Percentiles rank a stretch among this genome's conserved stretches.
Conservation (phyloP, 108 stramenopile species). For the Nannochloropsis gaditana region DNA sequence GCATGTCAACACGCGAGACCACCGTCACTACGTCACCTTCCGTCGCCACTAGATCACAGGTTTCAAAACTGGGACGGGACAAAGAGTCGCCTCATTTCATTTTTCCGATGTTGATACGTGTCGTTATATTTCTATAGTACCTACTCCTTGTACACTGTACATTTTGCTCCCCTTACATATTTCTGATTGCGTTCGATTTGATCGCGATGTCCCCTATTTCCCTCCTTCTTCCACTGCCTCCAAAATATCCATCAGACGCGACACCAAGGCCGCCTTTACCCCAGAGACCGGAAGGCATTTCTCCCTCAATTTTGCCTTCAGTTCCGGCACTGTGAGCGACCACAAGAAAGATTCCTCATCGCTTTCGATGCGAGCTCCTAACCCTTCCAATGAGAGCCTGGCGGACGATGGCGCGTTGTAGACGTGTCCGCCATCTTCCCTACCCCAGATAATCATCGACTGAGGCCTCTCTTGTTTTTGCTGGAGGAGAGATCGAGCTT, state of each 20-base stretch:
- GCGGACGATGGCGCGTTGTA: not conserved
- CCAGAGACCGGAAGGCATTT: not conserved
- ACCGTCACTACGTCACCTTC: too few species aligned
- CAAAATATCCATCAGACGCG: not conserved
- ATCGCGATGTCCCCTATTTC: not conserved
- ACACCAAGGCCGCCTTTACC: not conserved
- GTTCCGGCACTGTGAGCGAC: not conserved
- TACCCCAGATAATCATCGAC: not conserved
- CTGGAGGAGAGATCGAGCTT: not conserved
- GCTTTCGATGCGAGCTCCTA: not conserved
- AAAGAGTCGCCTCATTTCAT: not conserved
- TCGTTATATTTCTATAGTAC: not conserved
- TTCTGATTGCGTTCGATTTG: not conserved
- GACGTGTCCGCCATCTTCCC: not conserved
- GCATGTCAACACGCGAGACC: too few species aligned
- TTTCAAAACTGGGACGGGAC: not conserved
- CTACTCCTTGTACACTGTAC: slow-evolving; percentile 14
- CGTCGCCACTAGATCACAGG: too few species aligned
- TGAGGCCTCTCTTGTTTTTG: not conserved
- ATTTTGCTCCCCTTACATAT: not conserved
- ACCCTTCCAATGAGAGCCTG: not conserved
- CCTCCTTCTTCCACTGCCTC: not conserved
- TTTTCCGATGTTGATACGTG: not conserved
- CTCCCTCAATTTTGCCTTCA: not conserved
- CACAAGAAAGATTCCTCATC: not conserved